These are phyloP conservation scores for Abrus precatorius DNA, from an alignment of 306 rosid genomes.

Conservation along the genomic window DNA sequence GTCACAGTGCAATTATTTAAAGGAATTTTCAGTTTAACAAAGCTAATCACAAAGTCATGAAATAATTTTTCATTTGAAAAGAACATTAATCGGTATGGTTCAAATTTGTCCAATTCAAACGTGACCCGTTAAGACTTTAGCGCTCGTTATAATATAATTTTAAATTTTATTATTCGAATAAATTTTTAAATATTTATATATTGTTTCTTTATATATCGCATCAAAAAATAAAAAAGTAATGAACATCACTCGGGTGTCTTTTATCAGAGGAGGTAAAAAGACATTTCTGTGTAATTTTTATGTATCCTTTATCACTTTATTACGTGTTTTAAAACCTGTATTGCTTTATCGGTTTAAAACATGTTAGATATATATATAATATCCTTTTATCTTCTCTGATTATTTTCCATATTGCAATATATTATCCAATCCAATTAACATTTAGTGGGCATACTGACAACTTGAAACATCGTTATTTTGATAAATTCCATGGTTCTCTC, in stretches of 20 bases:
- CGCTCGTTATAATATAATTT: too few species aligned
- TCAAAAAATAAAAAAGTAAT: too few species aligned
- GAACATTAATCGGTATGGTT: background rate
- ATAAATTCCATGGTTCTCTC: background rate
- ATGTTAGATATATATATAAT: too few species aligned
- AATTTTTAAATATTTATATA: too few species aligned
- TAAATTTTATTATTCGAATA: too few species aligned
- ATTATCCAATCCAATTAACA: slow-evolving; percentile 14
- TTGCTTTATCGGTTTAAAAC: too few species aligned
- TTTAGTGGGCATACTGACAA: slow-evolving; percentile 6
- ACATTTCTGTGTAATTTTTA: background rate
- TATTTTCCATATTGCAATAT: background rate
- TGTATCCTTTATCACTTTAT: background rate
- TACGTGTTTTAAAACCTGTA: background rate
- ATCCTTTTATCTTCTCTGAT: too few species aligned
- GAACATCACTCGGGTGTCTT: too few species aligned
- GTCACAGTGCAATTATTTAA: background rate
- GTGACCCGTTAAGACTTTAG: too few species aligned
- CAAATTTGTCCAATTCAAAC: background rate
- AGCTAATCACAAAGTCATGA: background rate
- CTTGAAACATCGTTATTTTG: background rate
- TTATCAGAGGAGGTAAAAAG: too few species aligned
- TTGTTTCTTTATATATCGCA: too few species aligned
- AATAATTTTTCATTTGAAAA: background rate
- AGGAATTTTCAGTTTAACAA: background rate